phyloP scores from a whole-genome alignment of 1,139 yeast species.

The Arxiozyma heterogenica region DNA sequence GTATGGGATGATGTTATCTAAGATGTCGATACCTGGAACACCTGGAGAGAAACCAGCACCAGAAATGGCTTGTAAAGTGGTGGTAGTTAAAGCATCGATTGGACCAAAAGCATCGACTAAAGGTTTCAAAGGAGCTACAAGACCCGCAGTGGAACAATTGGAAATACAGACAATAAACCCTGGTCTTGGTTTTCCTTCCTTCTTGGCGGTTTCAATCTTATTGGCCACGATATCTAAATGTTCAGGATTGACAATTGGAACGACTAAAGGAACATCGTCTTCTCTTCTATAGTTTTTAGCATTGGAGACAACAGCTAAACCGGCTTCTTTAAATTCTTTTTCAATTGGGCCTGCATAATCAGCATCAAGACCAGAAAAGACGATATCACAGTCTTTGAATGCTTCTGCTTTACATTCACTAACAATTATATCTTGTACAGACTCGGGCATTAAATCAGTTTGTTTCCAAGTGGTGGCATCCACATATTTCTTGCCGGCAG shows the following conservation, averaged over 20 bases:
- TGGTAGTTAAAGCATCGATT: constrained; percentile 72
- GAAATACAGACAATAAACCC: constrained; percentile 93
- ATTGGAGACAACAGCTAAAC: constrained; percentile 79
- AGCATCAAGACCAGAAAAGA: constrained; percentile 89
- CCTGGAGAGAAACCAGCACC: constrained; percentile 99
- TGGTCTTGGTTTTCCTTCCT: constrained; percentile 45
- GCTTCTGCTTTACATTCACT: constrained; percentile 67
- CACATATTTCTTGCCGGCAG: constrained; percentile 80
- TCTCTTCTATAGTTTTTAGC: constrained; percentile 94
- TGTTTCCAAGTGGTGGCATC: constrained; percentile 96
- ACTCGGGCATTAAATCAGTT: constrained; percentile 67
- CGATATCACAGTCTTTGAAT: constrained; percentile 85
- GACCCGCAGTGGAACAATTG: constrained; percentile 96
- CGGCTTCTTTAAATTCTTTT: constrained; percentile 70
- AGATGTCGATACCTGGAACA: constrained; percentile 86
- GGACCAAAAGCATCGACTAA: constrained; percentile 85
- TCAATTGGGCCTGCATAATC: constrained; percentile 92
- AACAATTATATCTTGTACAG: constrained; percentile 55
- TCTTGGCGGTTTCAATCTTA: constrained; percentile 45
- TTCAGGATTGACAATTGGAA: constrained; percentile 93
- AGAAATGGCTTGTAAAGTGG: constrained; percentile 93
- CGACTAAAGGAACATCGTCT: constrained; percentile 80
- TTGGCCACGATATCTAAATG: constrained; percentile 71
- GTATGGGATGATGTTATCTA: constrained; percentile 90
- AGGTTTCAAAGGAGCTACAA: constrained; percentile 94